These are phyloP conservation scores for Leucosporidium yakuticum DNA, from an alignment of 768 basidiomycete genomes.

Conservation along the genomic window DNA sequence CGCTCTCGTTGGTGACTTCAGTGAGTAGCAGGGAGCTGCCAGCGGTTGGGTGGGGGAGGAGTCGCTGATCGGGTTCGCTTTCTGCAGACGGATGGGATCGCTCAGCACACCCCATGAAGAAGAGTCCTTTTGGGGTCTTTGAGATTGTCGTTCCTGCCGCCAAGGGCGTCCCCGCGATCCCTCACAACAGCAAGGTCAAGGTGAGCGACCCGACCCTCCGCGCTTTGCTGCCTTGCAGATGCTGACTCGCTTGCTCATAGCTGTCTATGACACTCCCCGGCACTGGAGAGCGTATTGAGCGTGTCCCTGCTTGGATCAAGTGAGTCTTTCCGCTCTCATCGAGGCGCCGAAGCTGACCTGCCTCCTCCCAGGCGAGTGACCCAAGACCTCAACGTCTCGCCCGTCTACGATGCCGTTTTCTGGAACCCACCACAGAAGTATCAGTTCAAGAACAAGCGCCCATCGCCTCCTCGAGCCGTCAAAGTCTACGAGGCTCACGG, in stretches of 20 bases:
- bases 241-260: conserved; percentile 45
- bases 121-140: conserved; percentile 81
- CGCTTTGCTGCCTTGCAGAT: background rate
- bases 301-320: conserved; percentile 86
- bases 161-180: conserved; percentile 70
- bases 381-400: conserved; percentile 81
- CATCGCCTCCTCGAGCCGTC: conserved; percentile 58
- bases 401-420: conserved; percentile 92
- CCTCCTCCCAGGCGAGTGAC: conserved; percentile 61
- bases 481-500: conserved; percentile 92
- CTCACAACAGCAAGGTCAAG: conserved; percentile 93
- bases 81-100: conserved; percentile 78
- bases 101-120: conserved; percentile 75
- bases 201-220: conserved; percentile 46
- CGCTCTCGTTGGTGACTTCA: conserved; percentile 89
- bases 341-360: background rate
- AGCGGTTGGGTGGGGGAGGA: background rate
- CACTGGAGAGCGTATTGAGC: conserved; percentile 70
- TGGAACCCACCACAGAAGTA: conserved; percentile 88
- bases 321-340: conserved; percentile 4
- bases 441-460: conserved; percentile 64
- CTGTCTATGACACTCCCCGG: conserved; percentile 82
- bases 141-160: conserved; percentile 69
- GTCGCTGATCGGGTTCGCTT: background rate
- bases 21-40: conserved; percentile 55